Percentiles rank a stretch among this genome's conserved stretches.
These are phyloP conservation scores for Podospora sp. DNA, from an alignment of 495 filamentous ascomycete species.

Conservation along the genomic window DNA sequence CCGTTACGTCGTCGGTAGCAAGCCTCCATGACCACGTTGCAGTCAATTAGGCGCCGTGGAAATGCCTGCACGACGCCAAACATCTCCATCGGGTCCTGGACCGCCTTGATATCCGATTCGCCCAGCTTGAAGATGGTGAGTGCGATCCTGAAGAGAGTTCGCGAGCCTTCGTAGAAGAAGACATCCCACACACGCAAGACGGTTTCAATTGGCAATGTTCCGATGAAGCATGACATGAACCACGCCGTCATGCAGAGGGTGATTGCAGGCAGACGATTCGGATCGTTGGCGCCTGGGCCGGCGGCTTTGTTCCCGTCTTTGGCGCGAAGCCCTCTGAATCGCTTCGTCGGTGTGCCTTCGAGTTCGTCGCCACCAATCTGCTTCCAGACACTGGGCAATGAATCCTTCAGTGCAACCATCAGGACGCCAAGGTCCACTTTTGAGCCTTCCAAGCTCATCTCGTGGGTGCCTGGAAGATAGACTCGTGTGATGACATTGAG, in stretches of 20 bases:
- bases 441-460: slow-evolving; percentile 86
- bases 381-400: slow-evolving; percentile 82
- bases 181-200: slow-evolving; percentile 92
- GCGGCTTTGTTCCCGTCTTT: slow-evolving; percentile 29
- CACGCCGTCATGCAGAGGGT: slow-evolving; percentile 93
- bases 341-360: slow-evolving; percentile 49
- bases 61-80: slow-evolving; percentile 94
- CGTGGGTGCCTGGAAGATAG: slow-evolving; percentile 91
- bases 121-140: slow-evolving; percentile 91
- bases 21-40: slow-evolving; percentile 75
- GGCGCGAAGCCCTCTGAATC: slow-evolving; percentile 42
- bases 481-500: slow-evolving; percentile 86
- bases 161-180: slow-evolving; percentile 93
- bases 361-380: slow-evolving; percentile 81
- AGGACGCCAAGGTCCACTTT: slow-evolving; percentile 94
- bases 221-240: slow-evolving; percentile 98
- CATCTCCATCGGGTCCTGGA: slow-evolving; percentile 91
- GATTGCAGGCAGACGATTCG: slow-evolving; percentile 76
- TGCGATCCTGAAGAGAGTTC: slow-evolving; percentile 92
- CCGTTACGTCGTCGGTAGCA: slow-evolving; percentile 80
- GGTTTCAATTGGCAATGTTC: slow-evolving; percentile 86
- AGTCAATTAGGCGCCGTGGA: slow-evolving; percentile 78
- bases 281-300: slow-evolving; percentile 34
- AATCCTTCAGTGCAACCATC: slow-evolving; percentile 81
- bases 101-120: slow-evolving; percentile 75